phyloP scores from a whole-genome alignment of 1,284 basidiomycete genomes.

The Sutorius eximius region DNA sequence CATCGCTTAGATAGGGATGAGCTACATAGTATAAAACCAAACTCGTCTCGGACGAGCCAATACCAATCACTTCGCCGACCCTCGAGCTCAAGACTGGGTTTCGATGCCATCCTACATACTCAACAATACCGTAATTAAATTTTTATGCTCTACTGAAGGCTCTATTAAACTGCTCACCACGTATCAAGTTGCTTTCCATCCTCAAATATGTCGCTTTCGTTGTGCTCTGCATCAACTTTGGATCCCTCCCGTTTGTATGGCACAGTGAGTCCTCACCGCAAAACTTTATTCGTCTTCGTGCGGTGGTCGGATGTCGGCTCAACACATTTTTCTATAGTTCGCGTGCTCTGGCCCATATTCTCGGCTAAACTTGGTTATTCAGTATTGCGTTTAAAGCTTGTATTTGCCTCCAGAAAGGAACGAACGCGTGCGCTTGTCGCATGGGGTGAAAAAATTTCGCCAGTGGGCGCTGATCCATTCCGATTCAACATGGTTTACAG shows the following conservation, averaged over 20 bases:
- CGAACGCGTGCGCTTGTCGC: slow-evolving; percentile 42
- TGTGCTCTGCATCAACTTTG: slow-evolving; percentile 51
- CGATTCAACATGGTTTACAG: slow-evolving; percentile 41
- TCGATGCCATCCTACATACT: slow-evolving; percentile 13
- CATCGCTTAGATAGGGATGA: too few relatives aligned
- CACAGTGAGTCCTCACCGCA: slow-evolving; percentile 51
- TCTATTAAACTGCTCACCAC: slow-evolving; percentile 8
- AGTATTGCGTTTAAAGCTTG: slow-evolving; percentile 39
- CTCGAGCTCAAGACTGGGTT: neutral
- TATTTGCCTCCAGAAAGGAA: slow-evolving; percentile 41
- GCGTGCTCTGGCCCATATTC: slow-evolving; percentile 54
- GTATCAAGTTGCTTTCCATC: slow-evolving; percentile 10
- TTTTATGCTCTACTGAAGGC: slow-evolving; percentile 8
- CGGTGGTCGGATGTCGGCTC: neutral
- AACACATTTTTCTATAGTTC: slow-evolving; percentile 41
- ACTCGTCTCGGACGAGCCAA: too few relatives aligned
- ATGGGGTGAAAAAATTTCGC: slow-evolving; percentile 48
- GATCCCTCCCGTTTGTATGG: slow-evolving; percentile 64
- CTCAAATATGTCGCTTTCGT: slow-evolving; percentile 39
- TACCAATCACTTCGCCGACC: too few relatives aligned
- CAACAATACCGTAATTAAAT: slow-evolving; percentile 8
- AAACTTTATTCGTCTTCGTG: neutral
- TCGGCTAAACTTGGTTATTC: slow-evolving; percentile 38
- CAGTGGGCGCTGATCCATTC: slow-evolving; percentile 60
- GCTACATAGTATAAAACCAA: neutral